Evolutionary conservation across 2,329 filamentous ascomycete species (phyloP), one percentile per base, ranked within the genome.

Genomic region (Septoria linicola): DNA sequence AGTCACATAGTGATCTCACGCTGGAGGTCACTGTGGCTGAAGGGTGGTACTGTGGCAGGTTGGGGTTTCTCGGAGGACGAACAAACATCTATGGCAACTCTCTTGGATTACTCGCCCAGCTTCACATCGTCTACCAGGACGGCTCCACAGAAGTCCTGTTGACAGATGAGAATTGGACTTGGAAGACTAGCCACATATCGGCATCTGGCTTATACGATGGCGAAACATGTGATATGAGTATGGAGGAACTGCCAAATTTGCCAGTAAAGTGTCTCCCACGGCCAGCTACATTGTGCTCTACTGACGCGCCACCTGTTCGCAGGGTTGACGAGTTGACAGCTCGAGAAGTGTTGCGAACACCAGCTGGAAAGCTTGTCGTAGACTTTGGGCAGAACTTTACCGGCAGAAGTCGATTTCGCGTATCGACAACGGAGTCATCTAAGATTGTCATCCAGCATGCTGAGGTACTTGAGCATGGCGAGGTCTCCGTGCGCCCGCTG

Each of bases 301-400:
- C 27, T 30, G 13, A 7, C 27, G 13, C 7, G 7, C 27, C 27
- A 30, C 27, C 27, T 30, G 27, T 30, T 7, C 27, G 27, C 13
- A 7, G 27, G 7, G 13, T 13, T 7, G 27, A 7, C 27, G 27
- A 30, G 13, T 13, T 30, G 7, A 7, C 27, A 30, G 27, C 13
- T 13, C 7, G 13, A 13, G 27, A 30, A 7, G 13, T 30, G 7
- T 62, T 8, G 42, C 25, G 41, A 23, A 64, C 4, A 60, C 63
- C 8, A 55, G 54, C 1, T 0, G 76, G 76, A 3, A 78, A 78
- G 57, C 74, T 67, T 0, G 65, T 81, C 1, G 52, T 82, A 25
- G 79, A 83, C 55, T 82, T 82, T 61, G 79, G 79, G 1, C 79
- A 83, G 59, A 82, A 83, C 56, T 66, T 82, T 0, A 79, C 81